Evolutionary conservation across 2,329 filamentous ascomycete genomes (phyloP), one percentile per base, ranked within the genome.

Genomic region (Ophiostoma himal-ulmi): DNA sequence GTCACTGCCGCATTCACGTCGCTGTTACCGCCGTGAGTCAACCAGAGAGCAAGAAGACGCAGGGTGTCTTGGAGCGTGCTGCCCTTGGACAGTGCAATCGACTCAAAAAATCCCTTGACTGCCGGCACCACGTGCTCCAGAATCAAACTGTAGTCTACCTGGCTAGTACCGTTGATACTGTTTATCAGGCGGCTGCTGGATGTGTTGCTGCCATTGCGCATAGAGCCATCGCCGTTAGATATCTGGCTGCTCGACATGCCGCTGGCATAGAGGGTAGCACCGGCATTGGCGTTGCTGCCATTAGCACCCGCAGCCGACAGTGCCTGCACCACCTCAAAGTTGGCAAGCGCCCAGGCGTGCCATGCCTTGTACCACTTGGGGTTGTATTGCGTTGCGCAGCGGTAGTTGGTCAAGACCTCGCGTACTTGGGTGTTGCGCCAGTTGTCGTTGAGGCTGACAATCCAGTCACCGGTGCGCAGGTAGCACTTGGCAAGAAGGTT

Each of bases 351-450:
- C 94, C 95, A 99, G 0, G 95, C 92, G 80, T 99, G 95, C 95
- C 95, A 99, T 8, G 96, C 95, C 81, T 99, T 99, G 83, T 99
- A 99, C 88, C 94, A 99, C 72, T 90, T 89, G 44, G 93, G 90
- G 78, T 99, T 96, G 81, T 96, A 97, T 71, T 92, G 90, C 1
- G 95, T 99, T 1, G 96, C 96, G 71, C 94, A 90, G 22, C 89
- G 89, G 79, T 98, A 99, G 1, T 95, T 93, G n/a, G 88, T 86
- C 34, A 99, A 83, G 71, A 99, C 93, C 69, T 98, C 94, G 68
- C 91, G 88, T 4, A 97, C 92, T 74, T 92, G 89, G 10, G 92
- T 90, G 73, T 92, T 88, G 74, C 92, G 89, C 96, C 95, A 99
- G 74, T 95, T 90, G 69, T 93, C 91, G 78, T 96, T 91, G 70